Evolutionary conservation across 192 early-diverging fungal species (phyloP), one percentile per base, ranked within the genome.

Genomic region (Umbelopsis isabellina): DNA sequence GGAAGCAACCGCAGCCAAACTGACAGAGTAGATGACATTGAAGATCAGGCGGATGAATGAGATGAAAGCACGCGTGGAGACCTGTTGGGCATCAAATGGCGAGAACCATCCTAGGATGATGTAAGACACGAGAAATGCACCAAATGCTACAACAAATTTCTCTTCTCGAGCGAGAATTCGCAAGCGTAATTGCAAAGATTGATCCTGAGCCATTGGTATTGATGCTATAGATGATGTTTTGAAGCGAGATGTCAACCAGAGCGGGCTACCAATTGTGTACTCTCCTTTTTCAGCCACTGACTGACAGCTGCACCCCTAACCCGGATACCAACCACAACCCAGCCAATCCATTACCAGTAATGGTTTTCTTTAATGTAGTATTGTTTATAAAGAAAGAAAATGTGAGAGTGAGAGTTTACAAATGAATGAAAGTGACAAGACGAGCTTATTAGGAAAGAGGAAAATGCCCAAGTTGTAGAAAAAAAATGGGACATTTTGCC

Each of bases 111-210:
- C 55, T 4, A 61, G 55, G 25, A 61, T 25, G 55, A 61, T 30
- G 33, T 61, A 30, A 18, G 55, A 61, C 18, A 33, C 16, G 25
- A 61, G 33, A 25, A 61, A 61, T 11, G 55, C 55, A 18, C 7
- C 21, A 27, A 25, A 25, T 35, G 55, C 55, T 6, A 35, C 13
- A 3, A 30, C 27, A 35, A 61, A 61, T 8, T 61, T 35, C 33
- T 61, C 55, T 18, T 61, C 55, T 15, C 55, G 55, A 25, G 55
- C 16, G 55, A 61, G 55, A 4, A 61, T 18, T 25, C 55, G 55
- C 33, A 61, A 30, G 12, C 55, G 55, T 61, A 61, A 61, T 61
- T 61, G 55, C 55, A 61, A 35, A 61, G 55, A 35, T 30, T 61
- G 55, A 33, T 61, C 55, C 13, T 61, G 55, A 61, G 55, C 55